Conservation (phyloP, 176 grass and related monocot genomes). For the Triticum timopheevii region DNA sequence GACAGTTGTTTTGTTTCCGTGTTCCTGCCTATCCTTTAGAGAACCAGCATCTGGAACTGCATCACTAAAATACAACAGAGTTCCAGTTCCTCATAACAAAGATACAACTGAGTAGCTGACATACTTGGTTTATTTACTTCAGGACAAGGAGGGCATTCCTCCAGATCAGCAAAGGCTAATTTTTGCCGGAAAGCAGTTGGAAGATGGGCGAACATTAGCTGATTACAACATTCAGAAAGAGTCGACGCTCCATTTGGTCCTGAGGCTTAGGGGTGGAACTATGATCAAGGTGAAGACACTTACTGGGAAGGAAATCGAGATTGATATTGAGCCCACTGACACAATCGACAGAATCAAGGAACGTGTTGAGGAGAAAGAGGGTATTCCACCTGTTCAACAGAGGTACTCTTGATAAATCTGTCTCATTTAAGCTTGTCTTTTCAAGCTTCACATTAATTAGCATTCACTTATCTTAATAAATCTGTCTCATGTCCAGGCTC, state of each 20-base stretch:
- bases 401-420: constrained; percentile 35
- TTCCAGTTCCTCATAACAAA: neutral
- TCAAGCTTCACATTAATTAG: neutral
- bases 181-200: constrained; percentile 84
- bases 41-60: neutral
- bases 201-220: constrained; percentile 73
- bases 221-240: constrained; percentile 98
- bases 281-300: constrained; percentile 95
- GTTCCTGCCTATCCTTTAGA: neutral
- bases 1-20: neutral
- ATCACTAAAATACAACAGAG: neutral
- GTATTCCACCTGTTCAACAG: constrained; percentile 83
- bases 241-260: constrained; percentile 69
- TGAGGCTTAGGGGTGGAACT: constrained; percentile 78
- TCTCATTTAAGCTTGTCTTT: neutral
- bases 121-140: neutral
- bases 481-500: constrained; percentile 35
- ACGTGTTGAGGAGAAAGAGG: constrained; percentile 89
- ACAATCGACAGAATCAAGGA: constrained; percentile 77
- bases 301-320: constrained; percentile 81
- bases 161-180: constrained; percentile 78
- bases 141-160: constrained; percentile 90
- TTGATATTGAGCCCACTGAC: constrained; percentile 78
- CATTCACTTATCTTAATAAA: neutral
- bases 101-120: neutral